Evolutionary conservation across 345 rosid genomes (phyloP).

Genomic region (Isatis tinctoria): DNA sequence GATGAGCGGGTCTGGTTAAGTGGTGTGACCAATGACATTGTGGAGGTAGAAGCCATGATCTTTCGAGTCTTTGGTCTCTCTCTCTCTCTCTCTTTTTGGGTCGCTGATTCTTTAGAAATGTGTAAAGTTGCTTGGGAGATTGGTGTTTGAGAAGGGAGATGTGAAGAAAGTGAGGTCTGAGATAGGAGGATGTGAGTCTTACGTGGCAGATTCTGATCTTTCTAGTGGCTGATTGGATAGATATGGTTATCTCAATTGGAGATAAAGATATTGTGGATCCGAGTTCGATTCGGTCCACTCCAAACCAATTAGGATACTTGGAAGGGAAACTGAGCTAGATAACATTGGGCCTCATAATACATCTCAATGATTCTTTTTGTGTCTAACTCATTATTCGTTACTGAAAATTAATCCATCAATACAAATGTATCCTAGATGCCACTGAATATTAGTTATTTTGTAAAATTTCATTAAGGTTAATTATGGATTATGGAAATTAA

Average conservation of each 20-base stretch:
- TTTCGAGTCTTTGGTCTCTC: not conserved
- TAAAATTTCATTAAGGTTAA: too few species aligned
- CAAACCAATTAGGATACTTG: not conserved
- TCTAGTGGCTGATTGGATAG: conserved; percentile 36
- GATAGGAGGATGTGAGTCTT: conserved; percentile 32
- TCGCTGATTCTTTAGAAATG: not conserved
- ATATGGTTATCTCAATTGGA: conserved; percentile 53
- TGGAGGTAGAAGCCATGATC: conserved; percentile 74
- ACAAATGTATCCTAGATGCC: too few species aligned
- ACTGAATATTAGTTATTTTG: too few species aligned
- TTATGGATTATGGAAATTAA: too few species aligned
- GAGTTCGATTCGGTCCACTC: not conserved
- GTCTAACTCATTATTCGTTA: too few species aligned
- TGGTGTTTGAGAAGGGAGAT: conserved; percentile 21
- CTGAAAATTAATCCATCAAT: too few species aligned
- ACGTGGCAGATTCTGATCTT: conserved; percentile 52
- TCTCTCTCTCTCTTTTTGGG: not conserved
- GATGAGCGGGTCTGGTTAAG: conserved; percentile 42
- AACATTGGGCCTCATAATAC: too few species aligned
- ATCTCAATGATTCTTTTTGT: too few species aligned
- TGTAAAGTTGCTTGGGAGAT: not conserved
- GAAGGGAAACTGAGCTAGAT: too few species aligned
- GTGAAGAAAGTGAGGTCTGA: conserved; percentile 4
- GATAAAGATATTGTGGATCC: not conserved
- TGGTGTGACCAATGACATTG: conserved; percentile 69